Base-by-base conservation (phyloP, 441 rosid species). In the Populus tomentosa region DNA sequence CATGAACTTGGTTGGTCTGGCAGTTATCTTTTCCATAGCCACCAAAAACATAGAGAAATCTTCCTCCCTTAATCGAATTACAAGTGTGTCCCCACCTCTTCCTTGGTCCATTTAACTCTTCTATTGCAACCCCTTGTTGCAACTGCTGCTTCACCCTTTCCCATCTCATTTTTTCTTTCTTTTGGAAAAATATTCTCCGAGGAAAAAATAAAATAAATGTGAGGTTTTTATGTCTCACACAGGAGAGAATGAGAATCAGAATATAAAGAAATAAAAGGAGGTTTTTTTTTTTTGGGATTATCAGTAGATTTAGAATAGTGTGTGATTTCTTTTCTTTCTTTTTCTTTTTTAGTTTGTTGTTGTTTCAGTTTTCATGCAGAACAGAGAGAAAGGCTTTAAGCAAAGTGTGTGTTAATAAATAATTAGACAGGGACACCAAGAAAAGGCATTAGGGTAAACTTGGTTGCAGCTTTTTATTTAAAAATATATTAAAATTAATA, bases 11-110 rank as follows among this genome's bases (percentile, higher is more conserved):
- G 87, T 94, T 96, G 79, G 98, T 96, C 83, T 94, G 98, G 85
- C 98, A 86, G 85, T 96, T 92, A 82, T 94, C 97, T 72, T 83
- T 85, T 78, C 97, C 95, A 82, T 96, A 96, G 53, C 99, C 98
- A 82, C 99, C 99, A 71, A 92, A 94, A 30, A 96, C 92, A 71
- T 92, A 96, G 75, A 96, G 94, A 87, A 91, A 88, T 83, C 87
- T 84, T 73, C 97, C 97, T 36, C 94, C 94, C 81, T 85, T 90
- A 75, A 91, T 84, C 84, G 95, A 84, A 92, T 96, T 94, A 82
- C 97, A 91, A 73, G 98, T 91, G 85, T 96, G 99, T 69, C 98
- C 98, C 98, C 98, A 94, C 90, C 98, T 90, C 84, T 91, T 91
- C n/a, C 97, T 96, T 72, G 98, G 98, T 77, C 94, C 95, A 77